Evolutionary conservation across 805 yeast genomes (phyloP), one percentile per base, ranked within the genome.

Genomic region (Lipomyces sp.): DNA sequence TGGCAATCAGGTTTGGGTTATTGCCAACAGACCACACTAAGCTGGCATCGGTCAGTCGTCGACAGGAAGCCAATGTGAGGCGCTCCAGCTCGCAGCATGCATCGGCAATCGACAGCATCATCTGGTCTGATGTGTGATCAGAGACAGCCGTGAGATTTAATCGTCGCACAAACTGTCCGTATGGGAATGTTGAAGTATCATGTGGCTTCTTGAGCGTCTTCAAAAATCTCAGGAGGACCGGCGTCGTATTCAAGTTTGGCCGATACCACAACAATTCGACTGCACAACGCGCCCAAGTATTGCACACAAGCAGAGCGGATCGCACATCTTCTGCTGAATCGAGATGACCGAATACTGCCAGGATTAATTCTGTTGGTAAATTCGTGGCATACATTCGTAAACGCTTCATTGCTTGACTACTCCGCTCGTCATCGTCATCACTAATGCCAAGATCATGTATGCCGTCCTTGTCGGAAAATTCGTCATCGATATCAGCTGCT

Each of bases 181-280:
- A 75, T 87, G 82, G 78, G 87, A 90, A 76, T 87, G 86, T 87
- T 90, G 89, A 71, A 81, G 83, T 0, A 90, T 86, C 51, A 77
- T 73, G 3, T 69, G 75, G 62, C 81, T 77, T 70, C 55, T 79
- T 79, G 83, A 89, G 83, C 54, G 91, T 85, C 55, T 80, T 78
- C 58, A 84, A 80, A 59, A 92, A 83, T 67, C 84, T 84, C 55
- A 77, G 77, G 70, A 86, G 84, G 2, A 87, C 81, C 1, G 75
- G 66, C 57, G 81, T 82, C 66, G 82, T 81, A 68, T 83, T 85
- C 77, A 90, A 82, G 54, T 85, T 85, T 2, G 98, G 97, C 66
- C 98, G 84, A 75, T 90, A 90, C 96, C 97, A 93, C 37, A 93
- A 80, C 53, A 88, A 82, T 73, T 90, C 97, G 10, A 92, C 86